Conservation (phyloP, 116 monocot species). For the Dioscorea cayenensis region DNA sequence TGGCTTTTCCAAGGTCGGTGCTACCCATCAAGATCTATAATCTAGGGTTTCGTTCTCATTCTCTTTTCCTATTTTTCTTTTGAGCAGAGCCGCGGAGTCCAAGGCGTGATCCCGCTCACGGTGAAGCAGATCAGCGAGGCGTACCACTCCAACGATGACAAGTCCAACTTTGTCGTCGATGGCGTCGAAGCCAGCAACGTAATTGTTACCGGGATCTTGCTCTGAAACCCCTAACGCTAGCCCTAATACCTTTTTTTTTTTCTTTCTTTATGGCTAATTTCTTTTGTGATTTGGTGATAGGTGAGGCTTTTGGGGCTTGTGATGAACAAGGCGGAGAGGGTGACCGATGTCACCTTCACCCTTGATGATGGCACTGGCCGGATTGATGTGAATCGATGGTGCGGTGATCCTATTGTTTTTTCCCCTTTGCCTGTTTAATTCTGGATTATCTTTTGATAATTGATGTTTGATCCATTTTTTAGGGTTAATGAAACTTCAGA, state of each 20-base stretch:
- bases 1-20: constrained; percentile 25
- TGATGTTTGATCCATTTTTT: neutral
- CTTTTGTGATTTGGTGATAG: constrained; percentile 20
- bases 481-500: constrained; percentile 85
- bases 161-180: constrained; percentile 68
- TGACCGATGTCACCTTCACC: constrained; percentile 75
- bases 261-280: neutral
- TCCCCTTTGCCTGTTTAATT: neutral
- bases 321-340: constrained; percentile 69
- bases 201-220: neutral
- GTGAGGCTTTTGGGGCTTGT: constrained; percentile 73
- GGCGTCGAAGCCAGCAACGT: constrained; percentile 77
- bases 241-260: neutral
- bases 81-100: constrained; percentile 46
- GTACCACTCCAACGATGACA: constrained; percentile 64
- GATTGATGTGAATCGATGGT: constrained; percentile 82
- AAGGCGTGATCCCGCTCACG: constrained; percentile 59
- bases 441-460: neutral
- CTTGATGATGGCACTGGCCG: constrained; percentile 91
- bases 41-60: neutral
- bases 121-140: constrained; percentile 96
- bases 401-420: constrained; percentile 1
- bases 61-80: neutral
- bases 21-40: neutral
- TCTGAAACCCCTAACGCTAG: neutral